phyloP scores from a whole-genome alignment of 176 grass and related monocot species.

The Neostapfia colusana region DNA sequence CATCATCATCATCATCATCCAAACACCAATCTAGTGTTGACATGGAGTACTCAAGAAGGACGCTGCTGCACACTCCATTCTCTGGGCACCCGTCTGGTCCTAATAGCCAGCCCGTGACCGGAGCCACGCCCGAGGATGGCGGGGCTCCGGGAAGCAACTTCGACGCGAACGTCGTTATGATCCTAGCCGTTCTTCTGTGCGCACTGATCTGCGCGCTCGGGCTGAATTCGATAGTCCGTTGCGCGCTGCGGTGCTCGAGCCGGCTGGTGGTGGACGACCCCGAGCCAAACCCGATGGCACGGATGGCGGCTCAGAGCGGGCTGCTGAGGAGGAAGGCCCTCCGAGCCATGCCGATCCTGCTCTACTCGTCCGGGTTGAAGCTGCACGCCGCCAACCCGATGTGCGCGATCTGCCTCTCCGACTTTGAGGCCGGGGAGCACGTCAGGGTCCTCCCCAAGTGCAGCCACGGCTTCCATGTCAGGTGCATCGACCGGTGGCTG shows the following conservation, averaged over 20 bases:
- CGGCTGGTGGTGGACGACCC: constrained; percentile 25
- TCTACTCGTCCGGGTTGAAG: constrained; percentile 53
- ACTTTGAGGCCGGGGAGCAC: constrained; percentile 71
- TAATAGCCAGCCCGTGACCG: constrained; percentile 35
- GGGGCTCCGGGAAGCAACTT: constrained; percentile 39
- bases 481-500: constrained; percentile 92
- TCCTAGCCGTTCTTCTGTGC: constrained; percentile 75
- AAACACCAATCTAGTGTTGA: constrained; percentile 7
- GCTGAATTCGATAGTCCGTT: constrained; percentile 76
- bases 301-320: constrained; percentile 59
- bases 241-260: constrained; percentile 59
- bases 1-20: neutral
- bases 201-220: constrained; percentile 75
- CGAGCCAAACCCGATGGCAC: constrained; percentile 30
- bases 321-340: constrained; percentile 64
- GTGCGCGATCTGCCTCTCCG: constrained; percentile 76
- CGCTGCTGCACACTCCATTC: constrained; percentile 60
- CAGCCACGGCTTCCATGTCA: constrained; percentile 85
- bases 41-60: constrained; percentile 59
- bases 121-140: neutral
- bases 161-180: constrained; percentile 80
- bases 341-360: constrained; percentile 62
- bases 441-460: constrained; percentile 78
- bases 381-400: constrained; percentile 53
- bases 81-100: constrained; percentile 49